phyloP scores from a whole-genome alignment of 495 filamentous ascomycete species.

The Aspergillus coremiiformis region DNA sequence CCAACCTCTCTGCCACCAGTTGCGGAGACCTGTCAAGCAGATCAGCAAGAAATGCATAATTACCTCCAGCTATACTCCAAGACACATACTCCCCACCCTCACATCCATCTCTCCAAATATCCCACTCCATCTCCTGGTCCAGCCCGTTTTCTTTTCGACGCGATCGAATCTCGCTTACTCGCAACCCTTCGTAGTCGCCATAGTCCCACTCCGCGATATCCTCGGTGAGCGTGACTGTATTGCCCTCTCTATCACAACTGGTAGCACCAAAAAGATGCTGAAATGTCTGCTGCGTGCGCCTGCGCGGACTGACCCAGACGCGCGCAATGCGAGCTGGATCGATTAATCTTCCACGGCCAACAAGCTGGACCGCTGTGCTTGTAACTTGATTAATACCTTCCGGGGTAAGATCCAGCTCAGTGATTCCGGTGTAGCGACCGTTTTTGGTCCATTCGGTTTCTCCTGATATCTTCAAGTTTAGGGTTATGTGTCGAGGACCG shows the following conservation, averaged over 20 bases:
- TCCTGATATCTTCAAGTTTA: constrained; percentile 21
- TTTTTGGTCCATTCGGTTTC: constrained; percentile 89
- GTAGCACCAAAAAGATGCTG: constrained; percentile 55
- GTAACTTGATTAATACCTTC: constrained; percentile 65
- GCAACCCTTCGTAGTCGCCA: constrained; percentile 77
- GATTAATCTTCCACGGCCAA: constrained; percentile 69
- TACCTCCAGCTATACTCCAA: neutral
- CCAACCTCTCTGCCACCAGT: constrained; percentile 56
- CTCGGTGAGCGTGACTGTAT: constrained; percentile 51
- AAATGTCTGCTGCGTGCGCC: constrained; percentile 67
- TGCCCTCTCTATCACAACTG: constrained; percentile 12
- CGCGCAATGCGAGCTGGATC: constrained; percentile 65
- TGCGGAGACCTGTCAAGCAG: constrained; percentile 33
- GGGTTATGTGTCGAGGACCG: neutral
- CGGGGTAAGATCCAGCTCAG: constrained; percentile 73
- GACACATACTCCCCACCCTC: constrained; percentile 43
- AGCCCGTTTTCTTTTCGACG: constrained; percentile 52
- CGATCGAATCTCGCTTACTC: constrained; percentile 55
- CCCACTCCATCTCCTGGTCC: constrained; percentile 50
- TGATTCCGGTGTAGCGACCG: constrained; percentile 74
- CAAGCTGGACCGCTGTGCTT: constrained; percentile 60
- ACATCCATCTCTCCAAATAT: constrained; percentile 82
- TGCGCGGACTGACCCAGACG: constrained; percentile 74
- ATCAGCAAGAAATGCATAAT: neutral
- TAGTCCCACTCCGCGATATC: constrained; percentile 82